These are phyloP conservation scores for Melaleuca alternifolia DNA, from an alignment of 345 rosid genomes.

Conservation along the genomic window DNA sequence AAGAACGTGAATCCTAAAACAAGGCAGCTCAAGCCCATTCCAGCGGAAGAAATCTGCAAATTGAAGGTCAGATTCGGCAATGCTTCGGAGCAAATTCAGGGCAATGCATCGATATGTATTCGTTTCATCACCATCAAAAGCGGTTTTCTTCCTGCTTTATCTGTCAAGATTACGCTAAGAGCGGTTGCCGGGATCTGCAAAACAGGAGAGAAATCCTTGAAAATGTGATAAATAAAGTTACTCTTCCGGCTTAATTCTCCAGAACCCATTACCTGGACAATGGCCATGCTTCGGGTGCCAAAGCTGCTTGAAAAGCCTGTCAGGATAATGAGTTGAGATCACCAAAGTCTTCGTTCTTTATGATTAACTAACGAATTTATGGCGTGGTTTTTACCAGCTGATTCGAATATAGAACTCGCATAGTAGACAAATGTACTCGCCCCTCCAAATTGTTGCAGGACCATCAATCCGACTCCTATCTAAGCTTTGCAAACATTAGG, in stretches of 20 bases:
- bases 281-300: slow-evolving; percentile 7
- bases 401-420: slow-evolving; percentile 36
- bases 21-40: not conserved
- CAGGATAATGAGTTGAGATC: not conserved
- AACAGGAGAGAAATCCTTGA: not conserved
- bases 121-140: not conserved
- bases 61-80: not conserved
- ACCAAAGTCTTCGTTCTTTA: not conserved
- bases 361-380: not conserved
- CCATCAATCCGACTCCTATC: slow-evolving; percentile 49
- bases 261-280: not conserved
- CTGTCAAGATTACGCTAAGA: slow-evolving; percentile 5
- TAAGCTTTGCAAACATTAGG: not conserved
- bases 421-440: slow-evolving; percentile 25
- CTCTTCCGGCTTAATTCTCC: not conserved
- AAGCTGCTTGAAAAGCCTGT: slow-evolving; percentile 2
- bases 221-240: not conserved
- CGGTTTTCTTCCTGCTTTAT: slow-evolving; percentile 17
- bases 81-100: not conserved
- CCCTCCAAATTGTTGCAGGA: slow-evolving; percentile 39
- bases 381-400: slow-evolving; percentile 19
- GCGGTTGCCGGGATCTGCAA: slow-evolving; percentile 7
- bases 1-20: not conserved
- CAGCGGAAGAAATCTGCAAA: not conserved
- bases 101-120: not conserved